phyloP scores from a whole-genome alignment of 495 filamentous ascomycete genomes.

The Podospora australis region DNA sequence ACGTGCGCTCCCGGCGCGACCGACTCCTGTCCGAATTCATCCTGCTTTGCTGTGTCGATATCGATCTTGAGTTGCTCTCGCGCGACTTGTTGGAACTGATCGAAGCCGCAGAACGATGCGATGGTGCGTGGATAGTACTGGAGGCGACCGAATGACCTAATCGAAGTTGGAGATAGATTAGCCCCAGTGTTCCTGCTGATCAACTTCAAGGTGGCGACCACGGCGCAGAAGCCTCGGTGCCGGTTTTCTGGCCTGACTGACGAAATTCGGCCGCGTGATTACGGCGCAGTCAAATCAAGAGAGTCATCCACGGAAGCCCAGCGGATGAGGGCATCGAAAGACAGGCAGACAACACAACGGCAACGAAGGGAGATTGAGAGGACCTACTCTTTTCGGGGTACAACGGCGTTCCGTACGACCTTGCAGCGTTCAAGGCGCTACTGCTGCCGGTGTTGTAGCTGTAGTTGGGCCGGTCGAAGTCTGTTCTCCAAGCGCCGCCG shows the following conservation, averaged over 20 bases:
- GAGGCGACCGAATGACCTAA: constrained; percentile 35
- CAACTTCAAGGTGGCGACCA: neutral
- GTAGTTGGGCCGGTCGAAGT: constrained; percentile 22
- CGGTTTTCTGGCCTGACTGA: neutral
- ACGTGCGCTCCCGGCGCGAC: constrained; percentile 85
- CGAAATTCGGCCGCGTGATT: constrained; percentile 1
- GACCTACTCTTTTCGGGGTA: constrained; percentile 44
- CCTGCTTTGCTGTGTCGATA: constrained; percentile 41
- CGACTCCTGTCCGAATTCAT: constrained; percentile 75
- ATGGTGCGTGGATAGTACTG: constrained; percentile 35
- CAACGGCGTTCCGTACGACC: constrained; percentile 21
- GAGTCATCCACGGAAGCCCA: constrained; percentile 1
- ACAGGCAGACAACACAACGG: neutral
- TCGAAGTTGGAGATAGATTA: constrained; percentile 15
- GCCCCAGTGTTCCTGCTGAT: constrained; percentile 14
- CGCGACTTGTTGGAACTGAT: constrained; percentile 34
- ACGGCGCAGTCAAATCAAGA: constrained; percentile 11
- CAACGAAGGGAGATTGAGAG: neutral
- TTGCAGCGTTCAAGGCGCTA: constrained; percentile 12
- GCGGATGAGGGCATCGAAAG: neutral
- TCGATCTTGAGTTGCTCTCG: constrained; percentile 28
- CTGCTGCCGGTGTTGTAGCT: constrained; percentile 20
- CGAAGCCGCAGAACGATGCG: constrained; percentile 38
- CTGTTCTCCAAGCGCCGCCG: constrained; percentile 27
- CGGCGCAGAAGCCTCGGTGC: constrained; percentile 1